Evolutionary conservation across 2,329 filamentous ascomycete species (phyloP).

Genomic region (Grosmannia clavigera): DNA sequence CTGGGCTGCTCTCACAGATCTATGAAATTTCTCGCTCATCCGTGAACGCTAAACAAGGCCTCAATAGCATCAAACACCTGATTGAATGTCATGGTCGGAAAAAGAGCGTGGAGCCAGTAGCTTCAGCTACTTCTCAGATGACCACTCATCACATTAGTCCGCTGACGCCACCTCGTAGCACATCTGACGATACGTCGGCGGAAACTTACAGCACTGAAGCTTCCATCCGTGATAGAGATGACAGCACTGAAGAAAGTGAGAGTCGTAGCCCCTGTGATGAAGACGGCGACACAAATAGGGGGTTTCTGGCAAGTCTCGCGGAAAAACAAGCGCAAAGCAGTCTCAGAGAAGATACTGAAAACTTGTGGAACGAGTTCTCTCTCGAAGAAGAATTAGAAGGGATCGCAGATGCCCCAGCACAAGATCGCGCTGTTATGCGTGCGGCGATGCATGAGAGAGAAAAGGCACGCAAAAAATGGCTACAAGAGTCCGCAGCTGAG

Average conservation of each 20-base stretch:
- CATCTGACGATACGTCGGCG: background rate
- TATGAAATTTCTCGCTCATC: background rate
- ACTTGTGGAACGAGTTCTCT: slow-evolving; percentile 4
- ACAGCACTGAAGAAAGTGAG: background rate
- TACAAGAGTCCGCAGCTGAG: slow-evolving; percentile 1
- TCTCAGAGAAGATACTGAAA: background rate
- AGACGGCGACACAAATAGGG: background rate
- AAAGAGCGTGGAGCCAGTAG: background rate
- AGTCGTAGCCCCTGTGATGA: background rate
- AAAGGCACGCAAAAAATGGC: background rate
- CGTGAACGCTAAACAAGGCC: background rate
- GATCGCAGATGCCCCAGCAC: slow-evolving; percentile 7
- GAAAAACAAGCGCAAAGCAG: background rate
- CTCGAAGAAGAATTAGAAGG: slow-evolving; percentile 12
- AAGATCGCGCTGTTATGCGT: slow-evolving; percentile 6
- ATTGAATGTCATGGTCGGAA: background rate
- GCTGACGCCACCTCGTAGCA: background rate
- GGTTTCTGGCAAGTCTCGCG: background rate
- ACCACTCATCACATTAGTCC: background rate
- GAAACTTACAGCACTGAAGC: background rate
- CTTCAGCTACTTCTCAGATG: background rate
- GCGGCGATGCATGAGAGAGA: slow-evolving; percentile 3
- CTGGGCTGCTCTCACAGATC: background rate
- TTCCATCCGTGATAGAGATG: background rate
- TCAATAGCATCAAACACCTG: background rate